These are phyloP conservation scores for Rhododendron ovatum DNA, from an alignment of 148 eudicot species.

Conservation along the genomic window DNA sequence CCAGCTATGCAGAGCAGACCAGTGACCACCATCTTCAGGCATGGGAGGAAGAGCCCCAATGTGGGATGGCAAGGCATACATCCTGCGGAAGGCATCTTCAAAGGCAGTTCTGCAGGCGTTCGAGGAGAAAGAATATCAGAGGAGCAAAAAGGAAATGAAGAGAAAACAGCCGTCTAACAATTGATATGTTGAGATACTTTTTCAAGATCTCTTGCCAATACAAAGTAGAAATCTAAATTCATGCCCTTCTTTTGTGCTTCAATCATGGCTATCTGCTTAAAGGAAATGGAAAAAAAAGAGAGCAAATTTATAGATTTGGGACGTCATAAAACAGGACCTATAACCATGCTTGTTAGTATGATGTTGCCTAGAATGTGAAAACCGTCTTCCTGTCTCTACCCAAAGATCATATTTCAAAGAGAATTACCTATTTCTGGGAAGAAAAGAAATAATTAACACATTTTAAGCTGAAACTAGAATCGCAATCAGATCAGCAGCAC, in stretches of 20 bases:
- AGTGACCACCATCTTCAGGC: slow-evolving; percentile 89
- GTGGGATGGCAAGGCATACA: slow-evolving; percentile 80
- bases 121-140: background rate
- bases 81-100: slow-evolving; percentile 73
- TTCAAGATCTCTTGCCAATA: background rate
- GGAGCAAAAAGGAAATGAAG: background rate
- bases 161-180: background rate
- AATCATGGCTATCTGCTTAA: background rate
- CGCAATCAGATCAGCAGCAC: background rate
- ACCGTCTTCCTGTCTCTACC: background rate
- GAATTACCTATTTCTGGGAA: background rate
- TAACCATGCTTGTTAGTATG: background rate
- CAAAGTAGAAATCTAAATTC: background rate
- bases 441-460: background rate
- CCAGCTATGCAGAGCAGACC: slow-evolving; percentile 96
- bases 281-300: background rate
- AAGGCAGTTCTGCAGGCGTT: slow-evolving; percentile 63
- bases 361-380: background rate
- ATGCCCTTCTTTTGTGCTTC: background rate
- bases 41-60: slow-evolving; percentile 92
- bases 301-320: background rate
- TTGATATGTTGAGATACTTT: background rate
- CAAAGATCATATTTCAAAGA: background rate
- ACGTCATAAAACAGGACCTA: background rate
- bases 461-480: background rate